These are phyloP conservation scores for Lipomyces yamadae DNA, from an alignment of 805 yeast genomes.

Conservation along the genomic window DNA sequence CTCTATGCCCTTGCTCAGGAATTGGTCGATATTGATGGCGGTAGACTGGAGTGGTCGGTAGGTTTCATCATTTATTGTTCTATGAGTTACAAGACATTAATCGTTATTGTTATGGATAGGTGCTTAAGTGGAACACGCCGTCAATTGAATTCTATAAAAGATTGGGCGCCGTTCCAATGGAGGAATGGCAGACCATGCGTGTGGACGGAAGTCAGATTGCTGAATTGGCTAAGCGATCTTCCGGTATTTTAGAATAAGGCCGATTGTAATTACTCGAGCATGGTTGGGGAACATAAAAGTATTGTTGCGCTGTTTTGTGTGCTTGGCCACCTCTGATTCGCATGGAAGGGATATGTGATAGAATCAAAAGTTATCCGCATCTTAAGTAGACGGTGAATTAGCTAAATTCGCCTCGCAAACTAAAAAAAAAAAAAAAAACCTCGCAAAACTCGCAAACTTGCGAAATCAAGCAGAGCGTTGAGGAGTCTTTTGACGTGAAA, in stretches of 20 bases:
- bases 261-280: background rate
- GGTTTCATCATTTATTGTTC: background rate
- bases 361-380: background rate
- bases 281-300: background rate
- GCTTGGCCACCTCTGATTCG: background rate
- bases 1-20: slow-evolving; percentile 36
- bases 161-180: slow-evolving; percentile 33
- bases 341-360: background rate
- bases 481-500: no score
- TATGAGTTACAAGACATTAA: background rate
- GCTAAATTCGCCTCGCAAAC: no score
- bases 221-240: slow-evolving; percentile 25
- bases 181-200: slow-evolving; percentile 37
- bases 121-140: slow-evolving; percentile 37
- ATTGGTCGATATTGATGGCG: slow-evolving; percentile 32
- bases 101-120: slow-evolving; percentile 15
- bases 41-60: slow-evolving; percentile 37
- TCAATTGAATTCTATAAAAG: slow-evolving; percentile 35
- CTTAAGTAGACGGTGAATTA: no score
- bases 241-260: slow-evolving; percentile 8
- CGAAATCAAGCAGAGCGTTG: no score
- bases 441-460: no score
- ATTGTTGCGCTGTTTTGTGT: background rate
- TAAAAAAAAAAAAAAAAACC: no score
- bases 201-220: slow-evolving; percentile 33